These are phyloP conservation scores for Pachyrhizus erosus DNA, from an alignment of 306 rosid species.

Conservation along the genomic window DNA sequence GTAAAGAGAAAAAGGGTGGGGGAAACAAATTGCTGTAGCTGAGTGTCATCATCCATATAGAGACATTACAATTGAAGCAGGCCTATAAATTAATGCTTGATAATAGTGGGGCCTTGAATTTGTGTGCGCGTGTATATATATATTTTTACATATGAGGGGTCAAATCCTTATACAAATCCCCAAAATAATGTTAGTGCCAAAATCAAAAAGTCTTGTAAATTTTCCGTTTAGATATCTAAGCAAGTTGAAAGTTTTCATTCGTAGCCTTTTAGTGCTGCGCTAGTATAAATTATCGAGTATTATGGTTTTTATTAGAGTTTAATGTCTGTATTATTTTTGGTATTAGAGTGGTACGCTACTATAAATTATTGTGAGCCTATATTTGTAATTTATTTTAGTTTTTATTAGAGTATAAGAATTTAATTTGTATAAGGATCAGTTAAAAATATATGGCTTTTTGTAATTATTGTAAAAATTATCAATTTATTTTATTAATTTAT, in stretches of 20 bases:
- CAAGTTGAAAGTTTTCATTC: not conserved
- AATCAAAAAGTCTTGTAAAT: not conserved
- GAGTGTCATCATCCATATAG: slow-evolving; percentile 57
- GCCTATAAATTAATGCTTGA: slow-evolving; percentile 35
- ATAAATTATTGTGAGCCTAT: no score
- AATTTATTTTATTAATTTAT: no score
- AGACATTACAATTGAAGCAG: slow-evolving; percentile 47
- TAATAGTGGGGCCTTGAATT: slow-evolving; percentile 49
- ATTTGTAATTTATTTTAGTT: no score
- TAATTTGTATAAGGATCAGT: no score
- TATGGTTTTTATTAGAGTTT: not conserved
- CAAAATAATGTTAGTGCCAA: slow-evolving; percentile 39
- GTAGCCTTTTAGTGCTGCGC: not conserved
- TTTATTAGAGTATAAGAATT: no score
- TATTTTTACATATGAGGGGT: slow-evolving; percentile 51
- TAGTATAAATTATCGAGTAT: not conserved
- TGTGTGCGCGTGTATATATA: no score
- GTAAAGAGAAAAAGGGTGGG: slow-evolving; percentile 29
- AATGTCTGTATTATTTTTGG: no score
- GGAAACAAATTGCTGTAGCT: slow-evolving; percentile 44
- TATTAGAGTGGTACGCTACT: no score
- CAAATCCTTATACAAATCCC: slow-evolving; percentile 56
- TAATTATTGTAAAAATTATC: no score
- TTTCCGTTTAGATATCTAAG: not conserved
- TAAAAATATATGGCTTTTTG: no score